A percentile compares a stretch with the other conserved stretches of the same genome.
Evolutionary conservation across 2,329 filamentous ascomycete species (phyloP).

Genomic region (Macrophomina pseudophaseolina): DNA sequence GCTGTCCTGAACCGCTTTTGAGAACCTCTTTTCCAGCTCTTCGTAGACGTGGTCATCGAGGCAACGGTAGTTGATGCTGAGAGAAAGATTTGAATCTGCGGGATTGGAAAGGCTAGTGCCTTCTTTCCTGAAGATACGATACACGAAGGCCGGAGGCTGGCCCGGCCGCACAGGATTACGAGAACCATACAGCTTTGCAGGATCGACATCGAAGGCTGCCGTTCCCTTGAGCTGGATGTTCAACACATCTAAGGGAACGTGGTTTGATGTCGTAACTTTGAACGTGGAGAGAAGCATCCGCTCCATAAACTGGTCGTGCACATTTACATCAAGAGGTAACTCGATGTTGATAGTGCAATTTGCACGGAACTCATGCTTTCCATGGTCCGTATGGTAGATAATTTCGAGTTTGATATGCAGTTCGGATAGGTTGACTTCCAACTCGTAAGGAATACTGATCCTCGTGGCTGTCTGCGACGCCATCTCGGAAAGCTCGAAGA

Average conservation of each 20-base stretch:
- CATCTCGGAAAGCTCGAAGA: slow-evolving; percentile 54
- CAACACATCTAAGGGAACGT: slow-evolving; percentile 75
- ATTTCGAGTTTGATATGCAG: slow-evolving; percentile 79
- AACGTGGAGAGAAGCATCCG: slow-evolving; percentile 84
- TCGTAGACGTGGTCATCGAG: slow-evolving; percentile 73
- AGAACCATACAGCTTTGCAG: slow-evolving; percentile 51
- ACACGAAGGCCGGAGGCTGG: slow-evolving; percentile 80
- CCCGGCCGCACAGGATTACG: slow-evolving; percentile 73
- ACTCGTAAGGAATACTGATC: slow-evolving; percentile 78
- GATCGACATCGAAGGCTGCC: slow-evolving; percentile 69
- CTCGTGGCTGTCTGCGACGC: slow-evolving; percentile 54
- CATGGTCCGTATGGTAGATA: slow-evolving; percentile 70
- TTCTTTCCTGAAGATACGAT: slow-evolving; percentile 71
- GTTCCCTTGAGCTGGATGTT: slow-evolving; percentile 73
- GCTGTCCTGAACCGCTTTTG: slow-evolving; percentile 53
- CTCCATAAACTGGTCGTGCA: slow-evolving; percentile 93
- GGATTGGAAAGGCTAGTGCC: slow-evolving; percentile 32
- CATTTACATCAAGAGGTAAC: slow-evolving; percentile 89
- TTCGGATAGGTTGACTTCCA: slow-evolving; percentile 75
- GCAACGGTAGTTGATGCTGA: slow-evolving; percentile 77
- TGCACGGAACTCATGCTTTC: slow-evolving; percentile 68
- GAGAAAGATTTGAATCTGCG: slow-evolving; percentile 56
- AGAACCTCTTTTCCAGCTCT: slow-evolving; percentile 54
- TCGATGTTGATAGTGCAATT: slow-evolving; percentile 70
- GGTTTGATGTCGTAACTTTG: slow-evolving; percentile 80